Base-by-base conservation (phyloP, 2,329 filamentous ascomycete species). In the Trichophyton verrucosum region DNA sequence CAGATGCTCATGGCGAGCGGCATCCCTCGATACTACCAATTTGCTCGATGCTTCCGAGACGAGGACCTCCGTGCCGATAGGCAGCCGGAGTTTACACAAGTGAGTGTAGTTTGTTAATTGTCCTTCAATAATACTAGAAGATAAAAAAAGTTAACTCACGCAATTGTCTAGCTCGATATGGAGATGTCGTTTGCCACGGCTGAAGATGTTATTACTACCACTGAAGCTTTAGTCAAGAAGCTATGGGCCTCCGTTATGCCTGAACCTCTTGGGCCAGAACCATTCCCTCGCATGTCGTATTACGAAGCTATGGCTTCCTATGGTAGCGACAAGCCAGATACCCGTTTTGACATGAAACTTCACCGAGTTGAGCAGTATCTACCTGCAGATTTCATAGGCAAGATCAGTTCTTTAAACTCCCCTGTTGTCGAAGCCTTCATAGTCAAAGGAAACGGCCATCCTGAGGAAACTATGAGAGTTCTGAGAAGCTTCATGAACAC, bases 1-100 rank as follows among this genome's bases (percentile, higher is more conserved):
- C 94, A 99, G 76, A 89, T 96, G 1, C 81, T 99, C 47, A 97
- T 99, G 91, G 89, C 91, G 0, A 88, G 88, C 63, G 92, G 92
- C 0, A 82, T 96, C 9, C 76, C 80, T 0, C 83, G 82, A 46
- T 99, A 99, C 72, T 95, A 87, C 73, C 94, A 99, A 68, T 90
- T 96, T 75, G 95, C 94, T 1, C 86, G 85, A 65, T 99, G 94
- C 70, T 99, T 96, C 74, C 86, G 94, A 13, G 95, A 99, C 69
- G 94, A 99, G 71, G 95, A 97, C 72, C 78, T 94, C 40, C 82
- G 94, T 20, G 89, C 92, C 0, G 95, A 99, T 72, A 81, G 94
- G 46, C 94, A 99, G 70, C 95, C 94, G 0, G 94, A 99, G 71
- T 99, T 99, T 70, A 96, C 94, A 0, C 91, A 95, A 78, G 87